Evolutionary conservation across 192 early-diverging fungal species (phyloP).

Genomic region (Coemansia sp.): DNA sequence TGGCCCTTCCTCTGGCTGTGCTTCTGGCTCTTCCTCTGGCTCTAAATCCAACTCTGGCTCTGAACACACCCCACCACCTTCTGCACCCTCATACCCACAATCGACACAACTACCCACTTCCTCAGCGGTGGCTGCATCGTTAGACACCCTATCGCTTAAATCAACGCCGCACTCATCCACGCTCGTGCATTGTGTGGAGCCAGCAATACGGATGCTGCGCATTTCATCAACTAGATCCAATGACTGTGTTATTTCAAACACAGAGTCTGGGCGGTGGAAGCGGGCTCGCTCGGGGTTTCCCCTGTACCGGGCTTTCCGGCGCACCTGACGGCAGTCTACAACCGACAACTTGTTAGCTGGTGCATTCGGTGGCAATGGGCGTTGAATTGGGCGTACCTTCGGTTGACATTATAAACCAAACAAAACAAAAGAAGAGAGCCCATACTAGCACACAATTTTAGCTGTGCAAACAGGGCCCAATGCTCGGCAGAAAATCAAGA

Average conservation of each 20-base stretch:
- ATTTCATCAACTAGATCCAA: constrained; percentile 7
- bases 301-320: constrained; percentile 40
- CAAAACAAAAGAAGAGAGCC: not conserved
- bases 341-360: too few relatives aligned
- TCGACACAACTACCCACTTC: not conserved
- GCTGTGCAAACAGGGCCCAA: too few relatives aligned
- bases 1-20: not conserved
- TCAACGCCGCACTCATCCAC: too few relatives aligned
- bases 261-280: constrained; percentile 29
- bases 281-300: constrained; percentile 48
- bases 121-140: not conserved
- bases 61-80: too few relatives aligned
- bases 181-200: not conserved
- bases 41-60: not conserved
- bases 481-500: not conserved
- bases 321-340: constrained; percentile 29
- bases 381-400: not conserved
- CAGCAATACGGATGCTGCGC: constrained; percentile 10
- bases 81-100: too few relatives aligned
- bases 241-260: constrained; percentile 27
- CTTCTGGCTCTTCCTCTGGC: not conserved
- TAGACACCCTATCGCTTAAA: too few relatives aligned
- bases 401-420: not conserved
- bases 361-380: not conserved
- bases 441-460: too few relatives aligned